Evolutionary conservation across 78 protist species (phyloP).

Genomic region (Blattamonas nauphoetae): DNA sequence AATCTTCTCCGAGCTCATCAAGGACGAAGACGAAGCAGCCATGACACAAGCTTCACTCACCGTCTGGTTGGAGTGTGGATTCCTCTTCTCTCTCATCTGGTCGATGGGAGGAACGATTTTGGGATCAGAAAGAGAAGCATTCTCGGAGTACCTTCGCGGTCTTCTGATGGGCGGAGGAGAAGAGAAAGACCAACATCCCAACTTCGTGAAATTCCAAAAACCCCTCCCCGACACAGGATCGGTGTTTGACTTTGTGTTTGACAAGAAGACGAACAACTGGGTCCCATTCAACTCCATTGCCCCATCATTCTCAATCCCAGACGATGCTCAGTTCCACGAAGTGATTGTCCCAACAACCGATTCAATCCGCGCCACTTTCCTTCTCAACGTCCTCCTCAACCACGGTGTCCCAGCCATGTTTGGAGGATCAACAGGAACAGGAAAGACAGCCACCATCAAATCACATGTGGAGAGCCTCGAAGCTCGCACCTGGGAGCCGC

Average conservation of each 20-base stretch:
- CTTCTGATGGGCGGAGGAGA: constrained; percentile 13
- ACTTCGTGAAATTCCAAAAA: background rate
- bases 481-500: background rate
- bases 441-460: constrained; percentile 48
- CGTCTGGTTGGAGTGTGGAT: constrained; percentile 19
- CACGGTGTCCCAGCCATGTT: constrained; percentile 27
- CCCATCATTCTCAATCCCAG: constrained; percentile 10
- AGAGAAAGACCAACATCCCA: background rate
- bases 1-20: background rate
- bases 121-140: constrained; percentile 16
- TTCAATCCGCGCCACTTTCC: constrained; percentile 37
- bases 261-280: constrained; percentile 30
- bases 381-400: constrained; percentile 21
- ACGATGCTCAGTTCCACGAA: constrained; percentile 17
- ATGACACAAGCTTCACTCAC: background rate
- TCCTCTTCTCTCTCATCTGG: constrained; percentile 46
- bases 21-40: background rate
- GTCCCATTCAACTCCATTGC: constrained; percentile 23
- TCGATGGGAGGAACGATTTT: constrained; percentile 39
- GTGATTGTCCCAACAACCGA: constrained; percentile 60
- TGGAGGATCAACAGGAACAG: constrained; percentile 67
- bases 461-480: constrained; percentile 14
- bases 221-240: constrained; percentile 39
- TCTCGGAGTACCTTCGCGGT: constrained; percentile 17
- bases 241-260: constrained; percentile 30